Evolutionary conservation across 2,329 filamentous ascomycete species (phyloP).

Genomic region (Curvularia verruculosa): DNA sequence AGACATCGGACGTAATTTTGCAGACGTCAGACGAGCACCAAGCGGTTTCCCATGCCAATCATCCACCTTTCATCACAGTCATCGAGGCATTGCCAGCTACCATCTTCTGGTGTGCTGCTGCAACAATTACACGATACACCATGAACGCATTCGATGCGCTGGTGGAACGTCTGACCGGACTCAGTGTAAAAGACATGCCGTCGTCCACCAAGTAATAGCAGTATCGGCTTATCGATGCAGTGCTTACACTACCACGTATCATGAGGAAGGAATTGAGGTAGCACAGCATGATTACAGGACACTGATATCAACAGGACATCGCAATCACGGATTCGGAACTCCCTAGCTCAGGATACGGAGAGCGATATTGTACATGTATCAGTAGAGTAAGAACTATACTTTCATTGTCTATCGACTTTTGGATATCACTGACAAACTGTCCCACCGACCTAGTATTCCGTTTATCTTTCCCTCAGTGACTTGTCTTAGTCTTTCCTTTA

Average conservation of each 20-base stretch:
- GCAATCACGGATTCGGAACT: background rate
- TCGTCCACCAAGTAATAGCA: background rate
- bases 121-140: slow-evolving; percentile 10
- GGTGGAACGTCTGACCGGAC: slow-evolving; percentile 12
- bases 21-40: background rate
- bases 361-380: background rate
- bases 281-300: background rate
- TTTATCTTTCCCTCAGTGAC: background rate
- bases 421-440: background rate
- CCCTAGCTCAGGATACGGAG: background rate
- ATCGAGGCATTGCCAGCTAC: slow-evolving; percentile 34
- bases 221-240: background rate
- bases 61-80: slow-evolving; percentile 31
- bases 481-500: background rate
- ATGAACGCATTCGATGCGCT: slow-evolving; percentile 17
- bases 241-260: background rate
- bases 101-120: slow-evolving; percentile 32
- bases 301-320: background rate
- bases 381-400: background rate
- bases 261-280: background rate
- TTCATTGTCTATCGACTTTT: background rate
- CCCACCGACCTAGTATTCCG: background rate
- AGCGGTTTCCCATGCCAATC: background rate
- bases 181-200: background rate
- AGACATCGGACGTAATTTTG: background rate